phyloP scores from a whole-genome alignment of 2,329 filamentous ascomycete species.

The Ophiostoma novo-ulmi region DNA sequence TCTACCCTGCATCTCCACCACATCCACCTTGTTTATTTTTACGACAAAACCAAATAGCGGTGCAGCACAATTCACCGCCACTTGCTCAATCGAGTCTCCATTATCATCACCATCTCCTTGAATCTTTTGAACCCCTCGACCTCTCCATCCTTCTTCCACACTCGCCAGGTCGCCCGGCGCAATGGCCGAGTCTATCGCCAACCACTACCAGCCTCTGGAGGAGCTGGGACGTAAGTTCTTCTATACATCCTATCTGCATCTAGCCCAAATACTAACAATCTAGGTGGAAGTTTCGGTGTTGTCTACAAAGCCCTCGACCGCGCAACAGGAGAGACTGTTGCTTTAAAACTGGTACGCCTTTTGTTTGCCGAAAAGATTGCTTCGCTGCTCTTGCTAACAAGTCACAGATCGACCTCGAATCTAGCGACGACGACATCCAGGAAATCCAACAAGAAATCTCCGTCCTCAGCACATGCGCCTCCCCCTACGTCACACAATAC shows the following conservation, averaged over 20 bases:
- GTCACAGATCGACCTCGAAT: slow-evolving; percentile 92
- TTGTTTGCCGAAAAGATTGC: not conserved
- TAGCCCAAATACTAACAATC: slow-evolving; percentile 20
- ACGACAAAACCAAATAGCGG: not conserved
- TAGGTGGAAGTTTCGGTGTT: slow-evolving; percentile 90
- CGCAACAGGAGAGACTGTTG: slow-evolving; percentile 84
- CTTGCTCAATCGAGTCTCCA: too few species aligned
- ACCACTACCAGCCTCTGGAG: slow-evolving; percentile 90
- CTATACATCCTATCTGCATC: not conserved
- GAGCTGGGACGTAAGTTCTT: slow-evolving; percentile 72
- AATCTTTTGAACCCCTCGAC: not conserved
- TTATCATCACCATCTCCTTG: not conserved
- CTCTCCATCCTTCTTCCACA: not conserved
- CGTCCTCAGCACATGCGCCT: slow-evolving; percentile 89
- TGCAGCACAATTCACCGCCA: not conserved
- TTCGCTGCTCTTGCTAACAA: not conserved
- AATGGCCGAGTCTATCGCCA: slow-evolving; percentile 64
- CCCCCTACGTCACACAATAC: slow-evolving; percentile 91
- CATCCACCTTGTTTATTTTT: not conserved
- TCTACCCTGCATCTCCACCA: too few species aligned
- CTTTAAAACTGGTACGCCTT: slow-evolving; percentile 85
- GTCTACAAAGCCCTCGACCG: slow-evolving; percentile 97
- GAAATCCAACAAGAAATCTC: slow-evolving; percentile 98
- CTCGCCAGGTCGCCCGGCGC: slow-evolving; percentile 21
- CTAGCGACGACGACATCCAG: slow-evolving; percentile 95